Base-by-base conservation (phyloP, 2,329 filamentous ascomycete genomes). In the Tothia fuscella region DNA sequence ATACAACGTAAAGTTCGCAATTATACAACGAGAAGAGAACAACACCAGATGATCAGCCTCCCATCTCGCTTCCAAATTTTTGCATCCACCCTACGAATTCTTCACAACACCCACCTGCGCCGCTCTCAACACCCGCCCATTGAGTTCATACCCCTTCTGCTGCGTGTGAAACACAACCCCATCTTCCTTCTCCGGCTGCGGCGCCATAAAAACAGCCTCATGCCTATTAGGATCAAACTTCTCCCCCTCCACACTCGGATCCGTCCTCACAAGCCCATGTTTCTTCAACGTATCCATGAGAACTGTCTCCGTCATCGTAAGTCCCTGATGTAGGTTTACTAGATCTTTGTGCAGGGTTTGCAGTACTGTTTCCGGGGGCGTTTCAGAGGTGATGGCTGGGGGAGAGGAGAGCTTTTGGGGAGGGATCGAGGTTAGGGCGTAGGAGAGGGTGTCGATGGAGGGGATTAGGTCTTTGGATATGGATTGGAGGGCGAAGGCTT, bases 61-160 rank as follows among this genome's bases (percentile, higher is more conserved):
- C n/a, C n/a, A n/a, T n/a, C n/a, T n/a, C n/a, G n/a, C n/a, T n/a
- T n/a, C n/a, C n/a, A n/a, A n/a, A n/a, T n/a, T n/a, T n/a, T n/a
- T n/a, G n/a, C n/a, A n/a, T n/a, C n/a, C 32, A 17, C 16, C n/a
- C 51, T 61, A 69, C 33, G 66, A 60, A 67, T 91, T 93, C 75
- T 91, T 93, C 50, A 93, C 88, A 44, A 95, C 87, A 57, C 89
- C 88, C 49, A 96, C 89, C 74, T 96, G 94, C 58, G 89, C 86
- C 49, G 89, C 86, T 61, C 91, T 78, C 55, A 98, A 65, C 44
- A 94, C 73, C 47, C 91, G 74, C 46, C 89, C 88, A 60, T 98
- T 96, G 49, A 96, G 76, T 64, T 78, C 78, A 71, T 94, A 98
- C 41, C 91, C 91, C 72, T 94, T 96, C 64, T 85, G 84, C 72